Evolutionary conservation across 1,139 yeast species (phyloP), one percentile per base, ranked within the genome.

Genomic region (Citeromyces hawaiiensis): DNA sequence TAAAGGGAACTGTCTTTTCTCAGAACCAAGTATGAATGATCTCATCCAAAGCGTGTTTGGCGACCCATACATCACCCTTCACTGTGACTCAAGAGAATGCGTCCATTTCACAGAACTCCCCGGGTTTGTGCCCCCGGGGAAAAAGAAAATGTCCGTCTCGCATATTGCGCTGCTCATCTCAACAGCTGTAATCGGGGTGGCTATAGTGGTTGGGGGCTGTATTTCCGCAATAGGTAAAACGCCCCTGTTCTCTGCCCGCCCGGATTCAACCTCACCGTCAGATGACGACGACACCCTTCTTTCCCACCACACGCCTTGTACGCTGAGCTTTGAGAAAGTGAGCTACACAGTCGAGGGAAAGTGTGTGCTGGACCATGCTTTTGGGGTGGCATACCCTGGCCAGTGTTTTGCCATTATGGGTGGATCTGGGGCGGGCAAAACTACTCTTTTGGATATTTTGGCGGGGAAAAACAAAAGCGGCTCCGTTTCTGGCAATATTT

Each of bases 351-450:
- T 85, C 4, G 62, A 64, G 30, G 79, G 73, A 0, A 66, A 63
- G 40, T 53, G 54, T 6, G 77, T 91, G 5, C 66, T 91, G 47
- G 67, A 70, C 17, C 65, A 68, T 31, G 68, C 83, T 1, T 77
- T 73, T 50, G 98, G 98, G 7, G 50, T 74, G 14, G 95, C 81
- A 2, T 72, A 73, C 40, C 94, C 96, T 2, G 81, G 96, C 35
- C 88, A 88, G 55, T 82, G 94, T 47, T 57, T 88, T 55, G 97
- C 98, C 0, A 87, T 91, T 32, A 85, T 91, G 94, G 98, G 98
- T 36, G 96, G 96, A 3, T 87, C 96, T 0, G 98, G 98, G 39
- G 97, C 97, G 9, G 98, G 98, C 43, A 91, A 91, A 55, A 88
- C 98, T 0, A 91, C 98, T 0, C 60, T 91, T 36, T 63, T 91